These are phyloP conservation scores for Neofusicoccum parvum DNA, from an alignment of 2,329 filamentous ascomycete genomes.

Conservation along the genomic window DNA sequence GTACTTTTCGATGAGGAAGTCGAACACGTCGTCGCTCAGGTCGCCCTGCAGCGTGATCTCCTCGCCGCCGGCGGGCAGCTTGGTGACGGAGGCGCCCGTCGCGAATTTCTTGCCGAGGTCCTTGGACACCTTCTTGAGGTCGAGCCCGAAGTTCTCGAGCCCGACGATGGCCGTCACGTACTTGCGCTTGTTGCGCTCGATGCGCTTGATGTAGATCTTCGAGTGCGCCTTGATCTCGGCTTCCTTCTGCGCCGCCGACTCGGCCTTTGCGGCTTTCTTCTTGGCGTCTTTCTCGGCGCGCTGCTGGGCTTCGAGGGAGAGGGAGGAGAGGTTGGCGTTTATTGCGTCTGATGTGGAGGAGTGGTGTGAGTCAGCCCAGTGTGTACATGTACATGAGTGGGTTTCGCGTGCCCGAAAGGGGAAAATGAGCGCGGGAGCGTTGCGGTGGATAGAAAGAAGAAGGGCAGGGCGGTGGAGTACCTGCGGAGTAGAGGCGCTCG, in stretches of 20 bases:
- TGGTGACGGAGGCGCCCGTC: constrained; percentile 89
- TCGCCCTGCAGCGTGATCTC: constrained; percentile 98
- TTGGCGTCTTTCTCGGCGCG: constrained; percentile 93
- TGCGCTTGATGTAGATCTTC: constrained; percentile 88
- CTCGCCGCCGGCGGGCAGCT: constrained; percentile 80
- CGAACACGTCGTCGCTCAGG: constrained; percentile 89
- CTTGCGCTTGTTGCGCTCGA: constrained; percentile 98
- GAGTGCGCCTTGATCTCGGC: constrained; percentile 80
- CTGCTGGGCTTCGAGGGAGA: constrained; percentile 90
- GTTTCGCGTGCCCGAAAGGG: too few relatives aligned
- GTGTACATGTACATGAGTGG: too few relatives aligned
- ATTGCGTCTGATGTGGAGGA: constrained; percentile 56
- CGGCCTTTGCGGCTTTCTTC: constrained; percentile 95
- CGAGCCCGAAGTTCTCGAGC: constrained; percentile 85
- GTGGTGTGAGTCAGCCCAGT: not conserved
- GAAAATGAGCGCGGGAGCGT: too few relatives aligned
- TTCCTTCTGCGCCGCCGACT: constrained; percentile 80
- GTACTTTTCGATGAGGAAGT: constrained; percentile 88
- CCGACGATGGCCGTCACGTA: constrained; percentile 92
- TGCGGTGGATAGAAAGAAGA: too few relatives aligned
- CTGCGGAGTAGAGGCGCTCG: constrained; percentile 79
- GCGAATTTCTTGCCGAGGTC: constrained; percentile 99
- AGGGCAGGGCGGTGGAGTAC: constrained; percentile 47
- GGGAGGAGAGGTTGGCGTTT: constrained; percentile 78
- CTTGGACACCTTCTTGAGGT: constrained; percentile 94